Conservation (phyloP, 2,329 filamentous ascomycete genomes). For the Colletotrichum sojae region DNA sequence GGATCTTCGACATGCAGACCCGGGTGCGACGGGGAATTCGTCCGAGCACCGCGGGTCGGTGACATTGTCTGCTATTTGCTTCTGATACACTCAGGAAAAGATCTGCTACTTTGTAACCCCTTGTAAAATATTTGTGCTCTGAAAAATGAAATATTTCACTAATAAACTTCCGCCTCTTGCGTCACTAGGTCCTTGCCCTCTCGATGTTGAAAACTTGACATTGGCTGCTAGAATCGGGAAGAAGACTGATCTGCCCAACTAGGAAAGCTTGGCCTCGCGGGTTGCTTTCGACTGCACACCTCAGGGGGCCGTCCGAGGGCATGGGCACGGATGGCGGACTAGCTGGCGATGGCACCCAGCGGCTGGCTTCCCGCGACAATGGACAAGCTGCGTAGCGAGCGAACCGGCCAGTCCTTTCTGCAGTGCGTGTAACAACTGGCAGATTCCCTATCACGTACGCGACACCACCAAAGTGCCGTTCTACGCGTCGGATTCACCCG, state of each 20-base stretch:
- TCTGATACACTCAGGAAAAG: no score
- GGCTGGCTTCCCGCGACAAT: not conserved
- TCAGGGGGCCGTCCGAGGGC: slow-evolving; percentile 26
- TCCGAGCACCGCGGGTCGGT: slow-evolving; percentile 14
- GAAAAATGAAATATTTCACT: no score
- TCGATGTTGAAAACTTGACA: no score
- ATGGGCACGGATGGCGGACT: slow-evolving; percentile 23
- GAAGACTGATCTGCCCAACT: slow-evolving; percentile 20
- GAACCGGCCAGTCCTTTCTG: no score
- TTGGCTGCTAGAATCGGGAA: slow-evolving; percentile 13
- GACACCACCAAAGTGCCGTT: not conserved
- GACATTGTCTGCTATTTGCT: slow-evolving; percentile 9
- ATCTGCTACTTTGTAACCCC: no score
- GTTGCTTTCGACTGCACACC: not conserved
- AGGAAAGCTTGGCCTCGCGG: slow-evolving; percentile 28
- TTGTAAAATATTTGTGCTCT: no score
- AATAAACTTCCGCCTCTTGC: no score
- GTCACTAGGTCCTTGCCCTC: no score
- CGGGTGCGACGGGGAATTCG: not conserved
- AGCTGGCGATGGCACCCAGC: slow-evolving; percentile 6
- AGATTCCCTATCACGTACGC: not conserved
- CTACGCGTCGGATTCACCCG: not conserved
- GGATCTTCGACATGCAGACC: not conserved
- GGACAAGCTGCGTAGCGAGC: no score
- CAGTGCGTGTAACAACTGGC: not conserved